These are phyloP conservation scores for Simplicillium sp. DNA, from an alignment of 2,329 filamentous ascomycete species.

Conservation along the genomic window DNA sequence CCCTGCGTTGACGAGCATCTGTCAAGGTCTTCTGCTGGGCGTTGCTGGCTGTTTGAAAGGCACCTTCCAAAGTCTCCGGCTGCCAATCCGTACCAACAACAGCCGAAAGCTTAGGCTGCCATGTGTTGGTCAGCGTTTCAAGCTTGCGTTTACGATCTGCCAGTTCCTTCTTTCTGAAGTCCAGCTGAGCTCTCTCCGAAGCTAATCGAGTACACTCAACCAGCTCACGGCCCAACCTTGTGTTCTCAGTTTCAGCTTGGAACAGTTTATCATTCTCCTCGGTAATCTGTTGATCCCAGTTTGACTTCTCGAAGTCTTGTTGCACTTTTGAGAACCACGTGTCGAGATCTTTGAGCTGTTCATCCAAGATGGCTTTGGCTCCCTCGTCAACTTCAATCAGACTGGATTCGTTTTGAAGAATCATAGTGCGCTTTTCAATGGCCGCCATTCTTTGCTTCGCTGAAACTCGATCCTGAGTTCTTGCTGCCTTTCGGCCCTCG, in stretches of 20 bases:
- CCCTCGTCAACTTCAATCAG: conserved; percentile 81
- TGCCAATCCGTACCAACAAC: conserved; percentile 60
- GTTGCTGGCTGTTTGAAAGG: conserved; percentile 56
- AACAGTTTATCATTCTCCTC: conserved; percentile 56
- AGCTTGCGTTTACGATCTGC: conserved; percentile 65
- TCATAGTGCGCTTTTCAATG: conserved; percentile 61
- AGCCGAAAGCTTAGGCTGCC: conserved; percentile 58
- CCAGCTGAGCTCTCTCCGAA: conserved; percentile 73
- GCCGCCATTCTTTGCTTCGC: conserved; percentile 62
- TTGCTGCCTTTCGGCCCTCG: conserved; percentile 61
- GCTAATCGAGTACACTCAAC: conserved; percentile 74
- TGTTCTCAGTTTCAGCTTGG: conserved; percentile 61
- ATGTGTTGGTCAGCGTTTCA: conserved; percentile 66
- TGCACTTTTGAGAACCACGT: conserved; percentile 51
- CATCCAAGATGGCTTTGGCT: conserved; percentile 65
- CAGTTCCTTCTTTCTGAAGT: conserved; percentile 73
- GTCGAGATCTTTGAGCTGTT: conserved; percentile 61
- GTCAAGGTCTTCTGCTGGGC: conserved; percentile 47
- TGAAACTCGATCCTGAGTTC: conserved; percentile 64
- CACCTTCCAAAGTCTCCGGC: conserved; percentile 56
- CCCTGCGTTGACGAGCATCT: conserved; percentile 60
- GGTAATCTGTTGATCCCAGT: conserved; percentile 63
- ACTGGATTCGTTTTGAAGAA: conserved; percentile 59
- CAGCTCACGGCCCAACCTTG: conserved; percentile 69
- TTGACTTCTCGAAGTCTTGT: conserved; percentile 50